Percentiles rank a stretch among this genome's conserved stretches.
Evolutionary conservation across 495 filamentous ascomycete genomes (phyloP).

Genomic region (Penicillium turbatum): DNA sequence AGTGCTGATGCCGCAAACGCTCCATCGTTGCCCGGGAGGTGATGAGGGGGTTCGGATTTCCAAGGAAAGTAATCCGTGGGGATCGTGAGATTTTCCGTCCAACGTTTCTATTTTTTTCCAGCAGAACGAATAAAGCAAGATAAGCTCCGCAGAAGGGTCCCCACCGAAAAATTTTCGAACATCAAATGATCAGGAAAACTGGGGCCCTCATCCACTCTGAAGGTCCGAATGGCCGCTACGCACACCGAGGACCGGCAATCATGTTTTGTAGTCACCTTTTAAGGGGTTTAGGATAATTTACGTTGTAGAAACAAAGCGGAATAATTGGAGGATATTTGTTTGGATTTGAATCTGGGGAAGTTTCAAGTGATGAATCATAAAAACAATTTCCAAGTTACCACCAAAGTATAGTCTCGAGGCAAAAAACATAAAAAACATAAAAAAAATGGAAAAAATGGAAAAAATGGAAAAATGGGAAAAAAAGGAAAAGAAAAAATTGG

Average conservation of each 20-base stretch:
- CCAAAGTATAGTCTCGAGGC: too few relatives aligned
- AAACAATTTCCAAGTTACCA: not conserved
- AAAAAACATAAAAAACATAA: not conserved
- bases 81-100: slow-evolving; percentile 27
- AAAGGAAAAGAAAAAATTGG: not conserved
- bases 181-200: slow-evolving; percentile 28
- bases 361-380: slow-evolving; percentile 1
- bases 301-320: not conserved
- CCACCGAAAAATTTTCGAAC: slow-evolving; percentile 32
- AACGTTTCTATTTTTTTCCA: slow-evolving; percentile 18
- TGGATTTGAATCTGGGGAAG: not conserved
- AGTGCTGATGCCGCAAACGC: not conserved
- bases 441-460: not conserved
- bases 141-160: slow-evolving; percentile 26
- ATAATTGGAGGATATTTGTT: not conserved
- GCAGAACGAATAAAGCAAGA: slow-evolving; percentile 17
- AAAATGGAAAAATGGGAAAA: not conserved
- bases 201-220: slow-evolving; percentile 12
- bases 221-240: slow-evolving; percentile 12
- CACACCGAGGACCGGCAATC: not conserved
- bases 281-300: too few relatives aligned
- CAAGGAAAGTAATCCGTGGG: slow-evolving; percentile 27
- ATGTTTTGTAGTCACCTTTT: too few relatives aligned
- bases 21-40: not conserved
- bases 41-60: slow-evolving; percentile 29